These are phyloP conservation scores for Trypethelium eluteriae DNA, from an alignment of 495 filamentous ascomycete species.

Conservation along the genomic window DNA sequence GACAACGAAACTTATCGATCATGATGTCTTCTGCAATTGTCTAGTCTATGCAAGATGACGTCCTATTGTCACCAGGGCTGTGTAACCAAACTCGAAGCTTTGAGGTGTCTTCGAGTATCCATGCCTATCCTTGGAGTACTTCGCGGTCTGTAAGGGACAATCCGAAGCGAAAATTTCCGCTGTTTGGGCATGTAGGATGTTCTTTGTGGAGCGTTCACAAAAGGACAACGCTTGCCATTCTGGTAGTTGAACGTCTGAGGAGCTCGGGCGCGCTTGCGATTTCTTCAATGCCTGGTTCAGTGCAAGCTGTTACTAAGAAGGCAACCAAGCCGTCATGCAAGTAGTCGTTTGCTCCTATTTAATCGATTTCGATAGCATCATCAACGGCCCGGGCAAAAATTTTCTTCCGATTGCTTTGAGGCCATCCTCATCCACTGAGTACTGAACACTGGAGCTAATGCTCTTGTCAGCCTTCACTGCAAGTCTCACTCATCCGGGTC, in stretches of 20 bases:
- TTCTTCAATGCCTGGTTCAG: too few species aligned
- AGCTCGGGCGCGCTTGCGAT: too few species aligned
- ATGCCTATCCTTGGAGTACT: too few species aligned
- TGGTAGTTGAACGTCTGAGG: too few species aligned
- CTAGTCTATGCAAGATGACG: too few species aligned
- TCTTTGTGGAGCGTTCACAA: not conserved
- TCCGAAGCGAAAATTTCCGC: not conserved
- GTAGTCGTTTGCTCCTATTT: too few species aligned
- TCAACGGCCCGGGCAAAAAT: not conserved
- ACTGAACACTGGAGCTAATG: not conserved
- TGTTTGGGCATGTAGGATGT: not conserved
- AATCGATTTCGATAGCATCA: too few species aligned
- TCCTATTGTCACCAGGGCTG: not conserved
- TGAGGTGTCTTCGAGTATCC: not conserved
- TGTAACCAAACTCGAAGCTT: not conserved
- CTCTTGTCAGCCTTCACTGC: not conserved
- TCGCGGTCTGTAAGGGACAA: not conserved
- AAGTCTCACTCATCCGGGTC: conserved; percentile 23
- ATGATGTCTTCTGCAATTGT: too few species aligned
- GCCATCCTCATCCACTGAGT: not conserved
- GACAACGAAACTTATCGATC: too few species aligned
- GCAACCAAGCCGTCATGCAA: too few species aligned
- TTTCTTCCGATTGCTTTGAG: not conserved
- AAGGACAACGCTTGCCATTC: not conserved
- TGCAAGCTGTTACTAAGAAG: too few species aligned